Evolutionary conservation across 371 early-diverging fungal genomes (phyloP), one percentile per base, ranked within the genome.

Genomic region (Chytridium lagenaria): DNA sequence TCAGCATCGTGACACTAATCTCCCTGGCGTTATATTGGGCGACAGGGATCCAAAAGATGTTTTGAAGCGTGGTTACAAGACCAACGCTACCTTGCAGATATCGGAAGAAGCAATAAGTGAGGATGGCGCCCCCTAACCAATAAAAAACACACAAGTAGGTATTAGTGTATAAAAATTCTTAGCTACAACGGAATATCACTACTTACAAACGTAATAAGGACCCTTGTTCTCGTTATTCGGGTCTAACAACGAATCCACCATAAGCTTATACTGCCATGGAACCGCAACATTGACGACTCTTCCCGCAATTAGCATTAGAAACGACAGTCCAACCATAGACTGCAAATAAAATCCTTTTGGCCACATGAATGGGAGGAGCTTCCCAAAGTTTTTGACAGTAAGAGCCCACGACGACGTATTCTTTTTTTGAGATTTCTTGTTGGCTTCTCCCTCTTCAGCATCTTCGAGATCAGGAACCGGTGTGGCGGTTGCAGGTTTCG

Each of bases 1-100:
- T 81, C 72, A 97, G 93, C 91, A 95, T 90, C 37, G 87, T 85
- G 23, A 96, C 91, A 5, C 93, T 91, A 28, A 96, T 85, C 69
- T 92, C 89, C 36, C 92, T 87, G 0, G 96, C 94, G n/a, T 94
- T 94, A 80, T 86, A 92, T 81, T 83, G 96, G 1, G 92, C 92
- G 5, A 98, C 90, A 1, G 96, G 97, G 26, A 96, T 91, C 95
- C 96, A 97, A 1, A 93, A 78, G 70, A 91, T 86, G 71, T 87
- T 91, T 76, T 96, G 95, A 26, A 92, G 50, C 0, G 91, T 88
- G 67, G 90, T 89, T 40, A 96, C 82, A 12, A 95, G 75, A 33
- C 97, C 96, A 28, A 91, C 76, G 37, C 81, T 80, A 37, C 84
- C 85, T 71, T 84, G 84, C 44, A 95, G 84, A 59, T 92, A 91